Evolutionary conservation across 768 basidiomycete genomes (phyloP), one percentile per base, ranked within the genome.

Genomic region (Tulasnella sp.): DNA sequence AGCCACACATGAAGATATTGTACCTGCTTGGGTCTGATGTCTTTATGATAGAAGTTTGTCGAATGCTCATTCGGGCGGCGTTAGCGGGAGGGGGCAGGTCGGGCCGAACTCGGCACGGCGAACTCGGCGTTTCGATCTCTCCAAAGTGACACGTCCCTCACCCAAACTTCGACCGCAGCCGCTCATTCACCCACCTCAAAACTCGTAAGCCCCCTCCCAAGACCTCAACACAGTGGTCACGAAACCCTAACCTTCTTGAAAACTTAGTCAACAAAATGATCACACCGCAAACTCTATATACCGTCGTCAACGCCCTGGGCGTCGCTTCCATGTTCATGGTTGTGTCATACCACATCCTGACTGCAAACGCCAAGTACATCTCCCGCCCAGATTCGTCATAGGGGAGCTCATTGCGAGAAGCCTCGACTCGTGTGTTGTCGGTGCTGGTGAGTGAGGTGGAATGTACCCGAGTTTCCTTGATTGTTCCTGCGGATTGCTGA

Each of bases 341-440:
- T 79, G 92, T 98, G 78, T 90, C 91, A 73, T 98, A 97, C 86
- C 97, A 98, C 87, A 91, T 97, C 83, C 88, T 98, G 76, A 93
- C 94, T 46, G 95, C 97, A 81, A 97, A 97, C 83, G 91, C 91
- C 58, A 89, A 89, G 31, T 84, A 88, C 81, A 75, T 75, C 46
- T 75, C 74, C 41, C 64, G 34, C 7, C 64, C 64, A 16, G n/a
- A 8, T 16, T 69, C 64, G 31, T 69, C 64, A 69, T 31, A 69
- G 31, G 64, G 31, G 28, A 34, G 46, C 64, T 37, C 34, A 37
- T 16, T 16, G 18, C 18, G 0, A 16, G 46, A 46, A 37, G 64
- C 64, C 31, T 34, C 12, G 24, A 69, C 2, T 37, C 16, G 6
- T 12, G 34, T 4, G 0, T 24, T 34, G n/a, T 69, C 14, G 54